These are phyloP conservation scores for Rostrohypoxylon terebratum DNA, from an alignment of 495 filamentous ascomycete genomes.

Conservation along the genomic window DNA sequence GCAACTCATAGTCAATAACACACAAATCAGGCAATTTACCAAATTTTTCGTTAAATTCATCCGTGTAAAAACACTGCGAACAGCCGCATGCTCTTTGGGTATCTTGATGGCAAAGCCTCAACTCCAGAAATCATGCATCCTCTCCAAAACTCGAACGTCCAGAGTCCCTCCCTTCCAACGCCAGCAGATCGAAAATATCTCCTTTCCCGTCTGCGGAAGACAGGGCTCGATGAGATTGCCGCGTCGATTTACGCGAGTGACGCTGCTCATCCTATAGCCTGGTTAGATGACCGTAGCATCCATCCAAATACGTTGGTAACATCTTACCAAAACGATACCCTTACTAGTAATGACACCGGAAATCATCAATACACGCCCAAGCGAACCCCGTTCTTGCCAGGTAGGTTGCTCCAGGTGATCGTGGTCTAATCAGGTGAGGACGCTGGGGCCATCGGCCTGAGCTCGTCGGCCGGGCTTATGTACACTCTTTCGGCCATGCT, in stretches of 20 bases:
- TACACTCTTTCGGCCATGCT: slow-evolving; percentile 52
- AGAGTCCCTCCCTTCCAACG: neutral
- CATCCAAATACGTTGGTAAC: neutral
- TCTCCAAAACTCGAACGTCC: too few relatives aligned
- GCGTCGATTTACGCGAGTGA: neutral
- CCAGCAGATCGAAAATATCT: neutral
- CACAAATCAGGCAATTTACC: neutral
- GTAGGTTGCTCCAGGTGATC: neutral
- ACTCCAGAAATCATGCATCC: neutral
- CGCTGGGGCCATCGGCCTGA: slow-evolving; percentile 13
- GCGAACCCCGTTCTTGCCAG: neutral
- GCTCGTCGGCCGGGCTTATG: slow-evolving; percentile 42
- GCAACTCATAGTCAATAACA: neutral
- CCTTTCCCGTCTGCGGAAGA: too few relatives aligned
- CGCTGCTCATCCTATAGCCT: neutral
- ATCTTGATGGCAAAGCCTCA: neutral
- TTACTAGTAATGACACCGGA: neutral
- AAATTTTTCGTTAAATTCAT: neutral
- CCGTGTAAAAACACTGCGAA: neutral
- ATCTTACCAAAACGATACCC: neutral
- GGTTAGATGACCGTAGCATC: neutral
- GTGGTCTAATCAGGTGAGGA: slow-evolving; percentile 12
- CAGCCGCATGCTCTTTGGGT: neutral
- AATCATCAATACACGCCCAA: neutral
- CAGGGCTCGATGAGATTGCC: neutral